Evolutionary conservation across 2,329 filamentous ascomycete genomes (phyloP).

Genomic region (Aureobasidium sp.): DNA sequence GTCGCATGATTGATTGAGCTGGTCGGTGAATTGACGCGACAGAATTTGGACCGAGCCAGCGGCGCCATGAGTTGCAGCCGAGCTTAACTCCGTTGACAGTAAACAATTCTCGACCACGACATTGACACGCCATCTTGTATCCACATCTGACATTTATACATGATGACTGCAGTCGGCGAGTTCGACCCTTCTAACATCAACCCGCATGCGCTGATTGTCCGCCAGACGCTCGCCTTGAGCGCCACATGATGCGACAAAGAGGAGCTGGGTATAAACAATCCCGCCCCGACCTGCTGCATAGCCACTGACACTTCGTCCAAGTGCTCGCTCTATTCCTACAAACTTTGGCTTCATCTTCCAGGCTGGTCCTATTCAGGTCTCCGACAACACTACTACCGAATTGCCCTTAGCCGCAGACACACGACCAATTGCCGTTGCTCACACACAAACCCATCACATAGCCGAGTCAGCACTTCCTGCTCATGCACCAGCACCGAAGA

Average conservation of each 20-base stretch:
- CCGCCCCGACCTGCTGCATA: too few species aligned
- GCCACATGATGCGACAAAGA: slow-evolving; percentile 18
- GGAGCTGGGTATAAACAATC: slow-evolving; percentile 16
- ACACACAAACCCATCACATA: background rate
- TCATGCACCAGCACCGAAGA: background rate
- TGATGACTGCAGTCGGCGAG: background rate
- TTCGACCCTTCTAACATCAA: background rate
- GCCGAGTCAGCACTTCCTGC: background rate
- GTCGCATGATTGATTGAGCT: background rate
- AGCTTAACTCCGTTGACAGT: background rate
- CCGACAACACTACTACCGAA: background rate
- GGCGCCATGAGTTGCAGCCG: background rate
- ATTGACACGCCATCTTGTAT: background rate
- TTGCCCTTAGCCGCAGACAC: background rate
- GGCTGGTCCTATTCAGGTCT: background rate
- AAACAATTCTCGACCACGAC: background rate
- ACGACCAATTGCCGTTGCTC: background rate
- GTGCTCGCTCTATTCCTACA: slow-evolving; percentile 7
- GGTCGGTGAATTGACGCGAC: background rate
- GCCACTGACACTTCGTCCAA: background rate
- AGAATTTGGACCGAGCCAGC: background rate
- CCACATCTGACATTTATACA: background rate
- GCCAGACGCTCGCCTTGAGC: slow-evolving; percentile 14
- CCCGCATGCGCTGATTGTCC: background rate
- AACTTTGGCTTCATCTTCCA: slow-evolving; percentile 13